A percentile compares a stretch with the other conserved stretches of the same genome.
These are phyloP conservation scores for Rhodotorula sp. DNA, from an alignment of 1,284 basidiomycete genomes.

Conservation along the genomic window DNA sequence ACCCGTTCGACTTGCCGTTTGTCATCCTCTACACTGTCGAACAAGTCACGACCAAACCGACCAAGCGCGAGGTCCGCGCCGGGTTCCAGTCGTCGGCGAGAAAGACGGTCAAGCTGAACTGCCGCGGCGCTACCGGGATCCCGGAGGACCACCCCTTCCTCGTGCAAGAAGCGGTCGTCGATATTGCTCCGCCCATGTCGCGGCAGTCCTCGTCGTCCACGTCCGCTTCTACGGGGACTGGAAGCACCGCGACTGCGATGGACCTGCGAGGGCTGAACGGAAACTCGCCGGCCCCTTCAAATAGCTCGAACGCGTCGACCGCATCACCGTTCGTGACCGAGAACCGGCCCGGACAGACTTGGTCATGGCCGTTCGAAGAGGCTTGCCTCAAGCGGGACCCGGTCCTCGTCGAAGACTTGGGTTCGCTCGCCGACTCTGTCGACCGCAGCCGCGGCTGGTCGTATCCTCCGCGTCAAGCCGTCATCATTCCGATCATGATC, in stretches of 20 bases:
- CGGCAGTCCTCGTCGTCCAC: conserved; percentile 30
- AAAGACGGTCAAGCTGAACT: conserved; percentile 15
- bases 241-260: conserved; percentile 18
- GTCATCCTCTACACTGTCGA: conserved; percentile 37
- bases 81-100: conserved; percentile 14
- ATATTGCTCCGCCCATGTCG: conserved; percentile 24
- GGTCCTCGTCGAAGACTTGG: conserved; percentile 33
- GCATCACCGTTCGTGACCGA: background rate
- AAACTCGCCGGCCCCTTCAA: background rate
- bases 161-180: conserved; percentile 25
- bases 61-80: conserved; percentile 24
- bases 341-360: background rate
- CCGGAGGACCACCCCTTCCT: conserved; percentile 32
- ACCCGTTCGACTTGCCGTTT: conserved; percentile 42
- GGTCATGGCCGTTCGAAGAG: conserved; percentile 36
- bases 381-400: conserved; percentile 32
- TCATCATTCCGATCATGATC: conserved; percentile 50
- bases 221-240: conserved; percentile 23
- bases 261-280: conserved; percentile 14
- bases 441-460: conserved; percentile 47
- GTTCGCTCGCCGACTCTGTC: conserved; percentile 19
- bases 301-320: background rate
- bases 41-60: conserved; percentile 15
- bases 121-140: conserved; percentile 30
- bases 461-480: conserved; percentile 48